Base-by-base conservation (phyloP, 2,329 filamentous ascomycete species). In the Rhinocladiella similis region DNA sequence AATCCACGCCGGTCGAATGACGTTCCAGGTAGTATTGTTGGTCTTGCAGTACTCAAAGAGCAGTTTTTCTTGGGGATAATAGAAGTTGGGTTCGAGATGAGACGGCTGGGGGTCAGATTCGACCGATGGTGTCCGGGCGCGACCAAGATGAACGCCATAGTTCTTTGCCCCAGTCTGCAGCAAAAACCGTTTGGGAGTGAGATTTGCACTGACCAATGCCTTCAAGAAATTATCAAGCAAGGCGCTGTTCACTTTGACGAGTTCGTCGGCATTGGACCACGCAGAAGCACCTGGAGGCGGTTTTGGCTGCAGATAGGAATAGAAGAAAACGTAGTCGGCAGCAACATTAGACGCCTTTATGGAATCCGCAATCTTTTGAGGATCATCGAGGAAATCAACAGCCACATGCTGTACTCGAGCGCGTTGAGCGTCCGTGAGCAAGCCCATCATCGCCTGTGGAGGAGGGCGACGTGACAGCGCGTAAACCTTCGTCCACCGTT, bases 91-190 rank as follows among this genome's bases (percentile, higher is more conserved):
- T 54, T 77, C 75, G 0, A 79, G 68, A 42, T 63, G 63, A 5
- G 65, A 63, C 3, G 77, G 67, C 10, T 78, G 71, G 3, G 75
- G 73, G 55, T 79, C 76, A 7, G 70, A 70, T 63, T 83, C 80
- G 50, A 77, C 71, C 42, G 73, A 72, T 0, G 79, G 80, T 1
- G 70, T 69, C 1, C 70, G 64, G 0, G 71, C 61, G 0, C 76
- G 77, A 2, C 79, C 79, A 27, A 79, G 69, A 58, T 82, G 78
- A 3, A 78, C 63, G 41, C 73, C 77, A 67, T 82, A 82, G 63
- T 81, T 77, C 68, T 82, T 82, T 2, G 77, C 77, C 3, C 79
- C 79, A 1, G 76, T 79, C 60, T 82, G 80, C 9, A 80, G 72
- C 61, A 80, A 67, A 57, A 82, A 72, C 4, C 78, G 72, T 39